Percentiles rank a stretch among this genome's conserved stretches.
Conservation (phyloP, 768 basidiomycete species). For the Russula sp. region DNA sequence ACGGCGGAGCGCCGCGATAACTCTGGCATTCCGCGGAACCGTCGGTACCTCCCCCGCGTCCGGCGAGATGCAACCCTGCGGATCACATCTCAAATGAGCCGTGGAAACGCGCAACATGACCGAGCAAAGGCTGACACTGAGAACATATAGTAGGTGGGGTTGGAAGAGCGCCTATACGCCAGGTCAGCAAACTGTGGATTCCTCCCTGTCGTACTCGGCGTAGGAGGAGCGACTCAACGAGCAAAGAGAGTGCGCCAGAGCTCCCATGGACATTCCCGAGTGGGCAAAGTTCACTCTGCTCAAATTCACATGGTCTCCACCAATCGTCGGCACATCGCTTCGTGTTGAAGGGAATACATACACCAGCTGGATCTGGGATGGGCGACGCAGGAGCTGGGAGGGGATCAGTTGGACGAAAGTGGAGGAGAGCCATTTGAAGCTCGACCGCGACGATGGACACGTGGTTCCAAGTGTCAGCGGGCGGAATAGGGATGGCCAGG, state of each 20-base stretch:
- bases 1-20: neutral
- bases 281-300: slow-evolving; percentile 9
- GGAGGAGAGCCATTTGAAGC: slow-evolving; percentile 18
- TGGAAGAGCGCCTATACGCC: slow-evolving; percentile 23
- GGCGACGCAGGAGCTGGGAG: slow-evolving; percentile 6
- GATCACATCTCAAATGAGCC: slow-evolving; percentile 22
- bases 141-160: slow-evolving; percentile 13
- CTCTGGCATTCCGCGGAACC: slow-evolving; percentile 20
- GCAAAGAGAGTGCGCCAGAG: slow-evolving; percentile 18
- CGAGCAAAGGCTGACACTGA: slow-evolving; percentile 21
- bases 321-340: slow-evolving; percentile 12
- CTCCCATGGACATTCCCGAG: neutral
- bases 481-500: slow-evolving; percentile 14
- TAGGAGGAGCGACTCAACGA: slow-evolving; percentile 27
- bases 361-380: neutral
- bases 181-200: slow-evolving; percentile 20
- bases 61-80: slow-evolving; percentile 8
- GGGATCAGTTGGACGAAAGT: slow-evolving; percentile 1
- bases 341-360: slow-evolving; percentile 14
- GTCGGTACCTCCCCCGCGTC: slow-evolving; percentile 5
- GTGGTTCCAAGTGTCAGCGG: slow-evolving; percentile 19
- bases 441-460: slow-evolving; percentile 15
- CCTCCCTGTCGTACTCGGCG: neutral
- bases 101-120: slow-evolving; percentile 17
- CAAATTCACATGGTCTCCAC: neutral